Conservation (phyloP, 2,329 filamentous ascomycete species). For the Beauveria australis region DNA sequence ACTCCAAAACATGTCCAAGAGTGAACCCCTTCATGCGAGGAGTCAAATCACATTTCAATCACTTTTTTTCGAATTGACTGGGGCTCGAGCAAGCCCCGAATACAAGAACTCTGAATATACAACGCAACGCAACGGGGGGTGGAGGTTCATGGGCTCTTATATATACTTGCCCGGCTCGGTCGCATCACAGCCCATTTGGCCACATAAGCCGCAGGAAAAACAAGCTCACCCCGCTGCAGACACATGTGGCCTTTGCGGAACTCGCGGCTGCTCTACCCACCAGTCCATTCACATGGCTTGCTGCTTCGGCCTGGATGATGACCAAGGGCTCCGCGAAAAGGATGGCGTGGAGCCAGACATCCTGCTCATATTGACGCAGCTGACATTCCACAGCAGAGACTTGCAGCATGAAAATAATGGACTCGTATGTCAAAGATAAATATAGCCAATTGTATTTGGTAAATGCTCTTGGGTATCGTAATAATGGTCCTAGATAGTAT, state of each 20-base stretch:
- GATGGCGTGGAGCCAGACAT: slow-evolving; percentile 3
- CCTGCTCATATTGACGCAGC: neutral
- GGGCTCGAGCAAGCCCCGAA: neutral
- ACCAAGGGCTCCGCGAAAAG: neutral
- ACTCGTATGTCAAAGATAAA: neutral
- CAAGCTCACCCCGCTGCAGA: neutral
- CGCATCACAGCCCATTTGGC: neutral
- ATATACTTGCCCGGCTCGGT: neutral
- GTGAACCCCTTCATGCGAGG: neutral
- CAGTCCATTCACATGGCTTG: neutral
- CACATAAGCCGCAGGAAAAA: neutral
- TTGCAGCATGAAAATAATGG: neutral
- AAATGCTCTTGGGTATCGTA: neutral
- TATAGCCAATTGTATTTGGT: slow-evolving; percentile 1
- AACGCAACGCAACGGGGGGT: neutral
- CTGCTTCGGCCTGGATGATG: neutral
- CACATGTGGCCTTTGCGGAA: neutral
- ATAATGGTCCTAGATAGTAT: neutral
- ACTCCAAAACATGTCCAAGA: neutral
- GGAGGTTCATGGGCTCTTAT: neutral
- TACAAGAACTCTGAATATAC: neutral
- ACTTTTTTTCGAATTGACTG: neutral
- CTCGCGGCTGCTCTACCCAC: neutral
- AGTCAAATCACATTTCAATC: neutral
- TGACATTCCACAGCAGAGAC: neutral